Base-by-base conservation (phyloP, 2,329 filamentous ascomycete species). In the Colletotrichum orbiculare region DNA sequence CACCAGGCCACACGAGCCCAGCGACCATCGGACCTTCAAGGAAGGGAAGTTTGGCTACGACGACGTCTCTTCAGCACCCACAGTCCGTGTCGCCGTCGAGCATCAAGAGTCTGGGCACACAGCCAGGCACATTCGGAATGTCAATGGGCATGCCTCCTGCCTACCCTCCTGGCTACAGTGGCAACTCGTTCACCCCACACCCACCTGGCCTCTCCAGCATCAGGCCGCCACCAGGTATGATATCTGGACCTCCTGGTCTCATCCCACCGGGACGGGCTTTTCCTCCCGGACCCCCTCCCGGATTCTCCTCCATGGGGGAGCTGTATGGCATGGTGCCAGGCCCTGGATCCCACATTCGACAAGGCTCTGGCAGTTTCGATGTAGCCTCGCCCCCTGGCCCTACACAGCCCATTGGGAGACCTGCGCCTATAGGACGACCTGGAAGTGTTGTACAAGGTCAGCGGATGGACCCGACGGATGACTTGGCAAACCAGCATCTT, bases 351-450 rank as follows among this genome's bases (percentile, higher is more conserved):
- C 94, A 97, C 77, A 91, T 91, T 8, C 86, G 94, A 67, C 93
- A 96, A 70, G 85, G 87, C 10, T 97, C 93, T 6, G 83, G 83
- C 11, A 89, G 90, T 11, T 88, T 90, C 67, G 91, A 94, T 8
- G 46, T 69, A 3, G 81, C 82, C n/a, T 70, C 76, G 5, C 73
- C 79, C 8, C 77, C 79, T 34, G 77, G 82, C 10, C 82, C 87
- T 58, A 83, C 89, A 39, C 90, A 93, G 68, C 92, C 92, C 1
- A 95, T 96, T 66, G 86, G 90, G 49, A 87, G 94, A 58, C 95
- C 94, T 34, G 88, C 92, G 33, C 95, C 95, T 1, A 97, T 98
- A 68, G 93, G 95, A 67, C 87, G 94, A 39, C 95, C 96, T 1
- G 89, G 90, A 13, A 97, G 94, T 75, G 87, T 87, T 33, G 84